Evolutionary conservation across 192 early-diverging fungal genomes (phyloP).

Genomic region (Linnemannia elongata): DNA sequence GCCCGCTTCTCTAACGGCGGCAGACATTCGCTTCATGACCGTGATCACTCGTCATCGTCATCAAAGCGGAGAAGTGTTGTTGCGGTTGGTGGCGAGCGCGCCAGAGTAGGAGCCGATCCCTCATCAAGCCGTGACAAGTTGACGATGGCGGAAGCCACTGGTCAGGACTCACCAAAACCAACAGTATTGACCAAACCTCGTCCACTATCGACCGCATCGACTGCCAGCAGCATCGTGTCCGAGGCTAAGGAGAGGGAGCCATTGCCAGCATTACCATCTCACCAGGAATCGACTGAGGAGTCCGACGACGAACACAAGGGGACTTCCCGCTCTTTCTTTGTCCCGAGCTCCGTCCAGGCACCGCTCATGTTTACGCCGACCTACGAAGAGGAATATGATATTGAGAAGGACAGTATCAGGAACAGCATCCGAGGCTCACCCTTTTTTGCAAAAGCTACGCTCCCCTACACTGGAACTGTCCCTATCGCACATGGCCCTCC

Average conservation of each 20-base stretch:
- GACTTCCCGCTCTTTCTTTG: neutral
- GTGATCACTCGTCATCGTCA: slow-evolving; percentile 28
- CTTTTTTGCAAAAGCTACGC: neutral
- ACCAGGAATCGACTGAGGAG: slow-evolving; percentile 1
- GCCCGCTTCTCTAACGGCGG: slow-evolving; percentile 44
- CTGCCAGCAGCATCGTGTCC: slow-evolving; percentile 11
- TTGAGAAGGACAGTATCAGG: slow-evolving; percentile 36
- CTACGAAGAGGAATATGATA: slow-evolving; percentile 42
- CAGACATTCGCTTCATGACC: slow-evolving; percentile 40
- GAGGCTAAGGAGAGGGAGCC: slow-evolving; percentile 3
- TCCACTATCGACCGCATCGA: slow-evolving; percentile 15
- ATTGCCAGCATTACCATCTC: neutral
- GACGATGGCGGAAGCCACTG: neutral
- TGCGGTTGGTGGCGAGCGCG: slow-evolving; percentile 28
- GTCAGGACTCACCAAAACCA: neutral
- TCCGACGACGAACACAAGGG: neutral
- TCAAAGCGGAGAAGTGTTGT: slow-evolving; percentile 28
- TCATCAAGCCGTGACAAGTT: slow-evolving; percentile 24
- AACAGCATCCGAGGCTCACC: slow-evolving; percentile 17
- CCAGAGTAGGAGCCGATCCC: slow-evolving; percentile 31
- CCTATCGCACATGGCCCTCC: neutral
- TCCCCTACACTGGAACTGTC: neutral
- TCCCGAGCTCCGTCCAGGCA: neutral
- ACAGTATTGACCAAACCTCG: neutral
- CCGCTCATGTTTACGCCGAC: slow-evolving; percentile 27